Percentiles rank a stretch among this genome's conserved stretches.
Evolutionary conservation across 768 basidiomycete species (phyloP).

Genomic region (Daedalea quercina): DNA sequence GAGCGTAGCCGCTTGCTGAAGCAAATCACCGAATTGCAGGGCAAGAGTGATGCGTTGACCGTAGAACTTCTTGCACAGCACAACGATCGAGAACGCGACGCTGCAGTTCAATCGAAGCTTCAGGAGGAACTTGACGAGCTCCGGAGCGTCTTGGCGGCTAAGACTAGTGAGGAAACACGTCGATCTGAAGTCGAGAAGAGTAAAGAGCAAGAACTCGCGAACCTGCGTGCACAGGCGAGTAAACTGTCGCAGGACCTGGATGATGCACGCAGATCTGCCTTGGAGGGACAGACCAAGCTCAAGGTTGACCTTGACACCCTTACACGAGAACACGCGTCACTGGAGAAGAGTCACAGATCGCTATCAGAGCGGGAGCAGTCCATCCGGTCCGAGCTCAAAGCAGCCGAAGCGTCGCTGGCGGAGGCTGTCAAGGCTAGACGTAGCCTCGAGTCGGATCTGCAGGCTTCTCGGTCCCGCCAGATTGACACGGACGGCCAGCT

Average conservation of each 20-base stretch:
- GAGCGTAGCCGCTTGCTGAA: constrained; percentile 50
- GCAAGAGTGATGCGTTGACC: constrained; percentile 57
- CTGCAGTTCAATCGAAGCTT: constrained; percentile 48
- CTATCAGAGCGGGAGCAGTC: constrained; percentile 55
- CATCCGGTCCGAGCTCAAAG: constrained; percentile 43
- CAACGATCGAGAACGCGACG: constrained; percentile 43
- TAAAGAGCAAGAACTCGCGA: constrained; percentile 76
- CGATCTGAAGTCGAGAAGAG: constrained; percentile 81
- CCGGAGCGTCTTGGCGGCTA: constrained; percentile 76
- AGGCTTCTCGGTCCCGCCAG: constrained; percentile 60
- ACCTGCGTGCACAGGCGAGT: constrained; percentile 57
- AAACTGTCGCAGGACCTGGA: constrained; percentile 62
- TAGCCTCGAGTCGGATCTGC: constrained; percentile 64
- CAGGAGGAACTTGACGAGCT: constrained; percentile 84
- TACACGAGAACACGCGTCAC: constrained; percentile 48
- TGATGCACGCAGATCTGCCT: constrained; percentile 51
- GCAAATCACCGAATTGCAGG: constrained; percentile 63
- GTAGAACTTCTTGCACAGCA: constrained; percentile 57
- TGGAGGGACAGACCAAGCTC: constrained; percentile 66
- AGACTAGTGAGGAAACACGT: constrained; percentile 79
- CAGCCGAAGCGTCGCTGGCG: constrained; percentile 39
- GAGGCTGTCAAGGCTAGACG: constrained; percentile 68
- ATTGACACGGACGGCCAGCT: constrained; percentile 61
- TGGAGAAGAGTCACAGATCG: constrained; percentile 56
- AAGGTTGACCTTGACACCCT: constrained; percentile 69